phyloP scores from a whole-genome alignment of 2,329 filamentous ascomycete species.

The Pyrenophora tritici-repentis region DNA sequence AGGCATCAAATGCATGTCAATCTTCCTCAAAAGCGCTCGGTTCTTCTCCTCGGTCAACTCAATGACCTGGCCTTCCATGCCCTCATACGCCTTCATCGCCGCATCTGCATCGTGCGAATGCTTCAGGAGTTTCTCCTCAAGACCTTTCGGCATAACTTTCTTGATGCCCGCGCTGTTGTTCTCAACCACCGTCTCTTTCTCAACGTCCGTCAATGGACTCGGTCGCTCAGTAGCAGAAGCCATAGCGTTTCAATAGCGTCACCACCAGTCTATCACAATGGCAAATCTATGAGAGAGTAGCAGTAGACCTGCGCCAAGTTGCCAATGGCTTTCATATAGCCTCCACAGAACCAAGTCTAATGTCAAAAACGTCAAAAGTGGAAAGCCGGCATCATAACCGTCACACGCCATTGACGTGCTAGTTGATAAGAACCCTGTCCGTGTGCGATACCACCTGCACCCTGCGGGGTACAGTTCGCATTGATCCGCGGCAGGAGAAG shows the following conservation, averaged over 20 bases:
- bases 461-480: conserved; percentile 18
- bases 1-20: conserved; percentile 67
- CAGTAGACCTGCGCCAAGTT: too few relatives aligned
- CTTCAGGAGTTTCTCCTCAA: conserved; percentile 44
- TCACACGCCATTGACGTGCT: neutral
- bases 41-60: conserved; percentile 62
- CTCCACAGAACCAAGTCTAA: neutral
- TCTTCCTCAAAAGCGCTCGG: conserved; percentile 62
- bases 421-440: conserved; percentile 24
- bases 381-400: neutral
- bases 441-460: conserved; percentile 10
- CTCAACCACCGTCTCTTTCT: conserved; percentile 23
- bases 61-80: conserved; percentile 56
- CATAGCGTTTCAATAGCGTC: neutral
- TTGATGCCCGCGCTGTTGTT: conserved; percentile 8
- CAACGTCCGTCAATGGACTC: conserved; percentile 8
- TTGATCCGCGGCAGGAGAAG: conserved; percentile 16
- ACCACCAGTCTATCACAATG: neutral
- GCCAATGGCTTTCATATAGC: neutral
- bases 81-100: conserved; percentile 62
- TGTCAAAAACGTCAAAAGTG: neutral
- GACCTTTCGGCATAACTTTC: conserved; percentile 16
- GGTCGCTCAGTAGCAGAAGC: conserved; percentile 2
- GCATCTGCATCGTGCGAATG: conserved; percentile 65
- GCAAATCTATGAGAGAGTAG: too few relatives aligned